Evolutionary conservation across 768 basidiomycete species (phyloP).

Genomic region (Lactarius pseudohatsudake): DNA sequence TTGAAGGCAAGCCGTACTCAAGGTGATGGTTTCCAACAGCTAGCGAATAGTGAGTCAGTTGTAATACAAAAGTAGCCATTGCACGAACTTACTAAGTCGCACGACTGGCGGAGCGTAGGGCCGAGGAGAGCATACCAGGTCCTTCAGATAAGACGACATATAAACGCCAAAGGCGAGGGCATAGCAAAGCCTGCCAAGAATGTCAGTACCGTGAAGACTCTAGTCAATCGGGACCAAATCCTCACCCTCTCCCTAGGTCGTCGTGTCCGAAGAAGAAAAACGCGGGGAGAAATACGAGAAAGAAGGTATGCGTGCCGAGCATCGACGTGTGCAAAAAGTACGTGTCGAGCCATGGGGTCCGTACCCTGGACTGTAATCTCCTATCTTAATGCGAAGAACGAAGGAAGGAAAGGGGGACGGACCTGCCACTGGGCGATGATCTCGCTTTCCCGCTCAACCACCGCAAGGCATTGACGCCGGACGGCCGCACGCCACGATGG

Average conservation of each 20-base stretch:
- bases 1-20: slow-evolving; percentile 95
- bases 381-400: slow-evolving; percentile 24
- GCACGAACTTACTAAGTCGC: slow-evolving; percentile 68
- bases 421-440: slow-evolving; percentile 71
- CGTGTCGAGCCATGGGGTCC: slow-evolving; percentile 65
- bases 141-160: slow-evolving; percentile 83
- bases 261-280: slow-evolving; percentile 87
- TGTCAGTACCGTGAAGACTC: slow-evolving; percentile 18
- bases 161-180: slow-evolving; percentile 82
- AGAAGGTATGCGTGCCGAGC: slow-evolving; percentile 85
- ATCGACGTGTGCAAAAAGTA: slow-evolving; percentile 85
- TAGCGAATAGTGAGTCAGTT: slow-evolving; percentile 32
- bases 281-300: slow-evolving; percentile 84
- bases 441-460: slow-evolving; percentile 57
- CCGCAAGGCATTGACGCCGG: slow-evolving; percentile 51
- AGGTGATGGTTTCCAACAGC: slow-evolving; percentile 79
- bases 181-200: slow-evolving; percentile 53
- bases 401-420: slow-evolving; percentile 6
- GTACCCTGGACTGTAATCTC: slow-evolving; percentile 46
- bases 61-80: no score
- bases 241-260: slow-evolving; percentile 72
- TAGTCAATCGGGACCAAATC: not conserved
- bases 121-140: slow-evolving; percentile 85
- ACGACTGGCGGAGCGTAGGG: slow-evolving; percentile 90
- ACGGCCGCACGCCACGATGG: slow-evolving; percentile 65